Evolutionary conservation across 1,139 yeast genomes (phyloP), one percentile per base, ranked within the genome.

Genomic region (Debaryomyces sp.): DNA sequence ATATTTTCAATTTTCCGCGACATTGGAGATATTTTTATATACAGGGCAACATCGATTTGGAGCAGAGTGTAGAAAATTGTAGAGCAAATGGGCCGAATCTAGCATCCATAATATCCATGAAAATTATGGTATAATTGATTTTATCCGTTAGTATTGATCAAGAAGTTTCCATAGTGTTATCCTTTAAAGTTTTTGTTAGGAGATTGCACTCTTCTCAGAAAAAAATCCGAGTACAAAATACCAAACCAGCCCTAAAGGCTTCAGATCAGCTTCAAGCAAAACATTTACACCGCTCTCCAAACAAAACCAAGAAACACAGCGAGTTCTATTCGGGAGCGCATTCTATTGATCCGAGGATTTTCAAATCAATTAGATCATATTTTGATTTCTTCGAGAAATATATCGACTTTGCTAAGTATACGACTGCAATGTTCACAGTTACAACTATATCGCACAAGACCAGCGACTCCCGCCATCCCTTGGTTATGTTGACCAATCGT

Each of bases 401-500:
- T 35, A 29, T 51, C 1, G 67, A 62, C 45, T 54, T 52, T 33
- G 45, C 49, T 5, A 55, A 53, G 34, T 47, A 45, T 39, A 51
- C 54, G 10, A 48, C 52, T 4, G 40, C 50, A 21, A 75, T 75
- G 80, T 73, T 70, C 54, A 55, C 68, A 13, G 54, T 74, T 21
- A 64, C 76, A 9, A 75, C 80, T 2, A 63, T 82, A 5, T 67
- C 82, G 18, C 89, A 85, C 60, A 81, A 82, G 27, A 82, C 88
- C 0, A 68, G 77, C 45, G 92, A 87, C 53, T 75, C 84, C 2
- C 67, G 70, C 33, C 83, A 81, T 48, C 92, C 95, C 0, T 67
- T 85, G 18, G 57, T 88, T 12, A 66, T 83, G 64, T 63, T 88
- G 30, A 67, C 76, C 23, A 70, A 70, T 47, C 58, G 73, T 44